Evolutionary conservation across 2,329 filamentous ascomycete species (phyloP).

Genomic region (Fusarium anthophilum): DNA sequence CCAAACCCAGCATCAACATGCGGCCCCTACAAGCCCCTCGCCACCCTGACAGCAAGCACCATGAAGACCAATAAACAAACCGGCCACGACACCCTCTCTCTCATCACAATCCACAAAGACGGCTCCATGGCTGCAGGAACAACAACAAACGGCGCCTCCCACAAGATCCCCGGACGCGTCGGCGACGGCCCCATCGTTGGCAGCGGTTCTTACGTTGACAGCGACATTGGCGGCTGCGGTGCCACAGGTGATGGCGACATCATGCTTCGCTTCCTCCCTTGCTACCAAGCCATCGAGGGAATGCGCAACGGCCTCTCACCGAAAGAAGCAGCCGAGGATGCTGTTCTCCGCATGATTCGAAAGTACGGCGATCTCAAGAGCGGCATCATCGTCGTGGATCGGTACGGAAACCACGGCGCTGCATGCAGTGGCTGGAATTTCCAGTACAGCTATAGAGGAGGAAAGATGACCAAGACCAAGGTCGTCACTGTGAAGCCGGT

Average conservation of each 20-base stretch:
- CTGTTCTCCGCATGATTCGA: slow-evolving; percentile 58
- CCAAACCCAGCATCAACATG: slow-evolving; percentile 56
- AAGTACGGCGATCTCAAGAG: slow-evolving; percentile 58
- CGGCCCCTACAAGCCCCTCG: slow-evolving; percentile 57
- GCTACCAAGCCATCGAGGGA: slow-evolving; percentile 66
- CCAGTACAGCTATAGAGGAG: slow-evolving; percentile 61
- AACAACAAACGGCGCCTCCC: slow-evolving; percentile 63
- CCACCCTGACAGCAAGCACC: background rate
- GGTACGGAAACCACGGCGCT: slow-evolving; percentile 58
- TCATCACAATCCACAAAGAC: slow-evolving; percentile 55
- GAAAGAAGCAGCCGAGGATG: slow-evolving; percentile 59
- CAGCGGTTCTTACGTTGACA: slow-evolving; percentile 64
- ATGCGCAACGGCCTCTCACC: slow-evolving; percentile 60
- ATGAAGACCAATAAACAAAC: slow-evolving; percentile 21
- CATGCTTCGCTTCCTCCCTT: slow-evolving; percentile 67
- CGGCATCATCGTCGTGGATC: slow-evolving; percentile 62
- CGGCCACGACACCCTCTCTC: slow-evolving; percentile 64
- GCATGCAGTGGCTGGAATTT: slow-evolving; percentile 65
- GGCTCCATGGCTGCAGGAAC: slow-evolving; percentile 64
- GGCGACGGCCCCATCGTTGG: slow-evolving; percentile 65
- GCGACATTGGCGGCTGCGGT: slow-evolving; percentile 63
- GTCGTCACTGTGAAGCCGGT: slow-evolving; percentile 54
- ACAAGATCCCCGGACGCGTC: slow-evolving; percentile 65
- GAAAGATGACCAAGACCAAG: slow-evolving; percentile 55
- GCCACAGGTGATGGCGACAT: slow-evolving; percentile 66